These are phyloP conservation scores for Eutypella sp. DNA, from an alignment of 2,329 filamentous ascomycete genomes.

Conservation along the genomic window DNA sequence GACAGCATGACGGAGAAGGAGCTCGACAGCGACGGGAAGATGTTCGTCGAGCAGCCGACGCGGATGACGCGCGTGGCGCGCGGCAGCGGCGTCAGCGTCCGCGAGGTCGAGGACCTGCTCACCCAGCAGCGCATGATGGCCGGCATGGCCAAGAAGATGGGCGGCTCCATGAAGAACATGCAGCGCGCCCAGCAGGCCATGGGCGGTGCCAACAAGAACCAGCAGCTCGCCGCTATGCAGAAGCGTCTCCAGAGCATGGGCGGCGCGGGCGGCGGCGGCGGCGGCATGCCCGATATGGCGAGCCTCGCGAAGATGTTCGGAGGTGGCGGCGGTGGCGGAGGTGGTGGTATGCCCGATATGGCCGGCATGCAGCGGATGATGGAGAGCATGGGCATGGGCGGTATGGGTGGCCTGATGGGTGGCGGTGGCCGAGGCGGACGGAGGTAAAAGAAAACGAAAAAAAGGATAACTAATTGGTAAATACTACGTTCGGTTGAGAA, in stretches of 20 bases:
- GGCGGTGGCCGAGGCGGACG: conserved; percentile 29
- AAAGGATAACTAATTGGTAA: no score
- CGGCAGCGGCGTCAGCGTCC: conserved; percentile 84
- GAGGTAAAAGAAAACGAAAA: conserved; percentile 7
- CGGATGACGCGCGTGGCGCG: conserved; percentile 88
- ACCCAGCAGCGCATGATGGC: conserved; percentile 99
- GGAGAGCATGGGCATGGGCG: conserved; percentile 64
- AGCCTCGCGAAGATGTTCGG: conserved; percentile 91
- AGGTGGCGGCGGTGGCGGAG: conserved; percentile 61
- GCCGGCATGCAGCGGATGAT: conserved; percentile 74
- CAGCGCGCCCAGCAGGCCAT: conserved; percentile 87
- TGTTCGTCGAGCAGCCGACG: conserved; percentile 86
- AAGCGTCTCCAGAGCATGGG: conserved; percentile 93
- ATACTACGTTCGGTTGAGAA: not conserved
- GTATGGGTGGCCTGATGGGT: conserved; percentile 52
- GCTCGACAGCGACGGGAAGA: conserved; percentile 89
- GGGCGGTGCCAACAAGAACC: conserved; percentile 84
- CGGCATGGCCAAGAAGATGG: conserved; percentile 98
- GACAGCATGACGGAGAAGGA: conserved; percentile 98
- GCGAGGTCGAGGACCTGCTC: conserved; percentile 92
- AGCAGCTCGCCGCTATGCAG: conserved; percentile 96
- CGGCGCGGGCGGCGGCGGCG: conserved; percentile 60
- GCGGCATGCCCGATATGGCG: conserved; percentile 73
- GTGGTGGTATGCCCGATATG: conserved; percentile 63
- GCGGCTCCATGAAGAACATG: conserved; percentile 96